Percentiles rank a stretch among this genome's conserved stretches.
Evolutionary conservation across 768 basidiomycete genomes (phyloP).

Genomic region (Pleurotus ostreatus): DNA sequence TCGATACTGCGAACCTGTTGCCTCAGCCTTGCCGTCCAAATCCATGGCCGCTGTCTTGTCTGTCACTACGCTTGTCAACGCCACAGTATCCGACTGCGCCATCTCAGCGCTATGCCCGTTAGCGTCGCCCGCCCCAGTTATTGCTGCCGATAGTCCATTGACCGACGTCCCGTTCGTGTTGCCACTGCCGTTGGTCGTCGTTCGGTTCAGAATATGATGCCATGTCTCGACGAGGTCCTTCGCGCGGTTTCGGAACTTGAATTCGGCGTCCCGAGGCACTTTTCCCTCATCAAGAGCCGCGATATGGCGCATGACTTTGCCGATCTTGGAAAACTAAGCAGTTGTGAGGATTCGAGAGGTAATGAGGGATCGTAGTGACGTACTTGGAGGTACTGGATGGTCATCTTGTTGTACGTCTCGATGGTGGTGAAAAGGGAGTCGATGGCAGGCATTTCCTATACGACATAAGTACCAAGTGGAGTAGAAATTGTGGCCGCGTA

Average conservation of each 20-base stretch:
- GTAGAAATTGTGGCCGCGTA: conserved; percentile 26
- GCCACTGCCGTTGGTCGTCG: background rate
- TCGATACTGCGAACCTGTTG: background rate
- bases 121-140: background rate
- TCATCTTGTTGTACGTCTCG: conserved; percentile 73
- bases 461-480: background rate
- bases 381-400: conserved; percentile 64
- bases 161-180: background rate
- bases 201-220: conserved; percentile 48
- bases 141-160: background rate
- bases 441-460: conserved; percentile 72
- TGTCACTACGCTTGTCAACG: conserved; percentile 19
- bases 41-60: conserved; percentile 26
- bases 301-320: conserved; percentile 88
- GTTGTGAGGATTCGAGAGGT: background rate
- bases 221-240: conserved; percentile 67
- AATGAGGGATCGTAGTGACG: conserved; percentile 11
- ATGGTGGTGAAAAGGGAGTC: conserved; percentile 73
- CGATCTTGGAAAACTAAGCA: conserved; percentile 72
- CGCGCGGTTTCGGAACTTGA: conserved; percentile 70
- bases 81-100: conserved; percentile 12
- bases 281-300: conserved; percentile 46
- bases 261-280: conserved; percentile 60
- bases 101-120: conserved; percentile 7
- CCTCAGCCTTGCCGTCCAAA: conserved; percentile 24